phyloP scores from a whole-genome alignment of 495 filamentous ascomycete genomes.

The Tuber brumale region DNA sequence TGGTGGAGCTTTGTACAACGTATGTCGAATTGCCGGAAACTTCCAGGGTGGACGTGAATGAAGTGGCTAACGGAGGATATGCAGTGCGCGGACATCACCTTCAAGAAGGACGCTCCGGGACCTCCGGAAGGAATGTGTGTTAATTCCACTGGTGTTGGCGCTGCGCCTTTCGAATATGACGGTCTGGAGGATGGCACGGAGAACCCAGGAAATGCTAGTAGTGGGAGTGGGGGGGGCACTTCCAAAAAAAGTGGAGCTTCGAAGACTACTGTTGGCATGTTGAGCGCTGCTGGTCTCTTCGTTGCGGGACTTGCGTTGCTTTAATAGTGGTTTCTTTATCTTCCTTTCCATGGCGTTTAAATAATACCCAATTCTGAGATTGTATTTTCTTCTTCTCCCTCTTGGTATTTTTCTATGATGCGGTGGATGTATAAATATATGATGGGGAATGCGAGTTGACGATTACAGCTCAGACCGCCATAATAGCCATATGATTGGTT shows the following conservation, averaged over 20 bases:
- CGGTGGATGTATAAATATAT: neutral
- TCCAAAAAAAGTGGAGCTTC: neutral
- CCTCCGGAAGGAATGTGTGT: slow-evolving; percentile 44
- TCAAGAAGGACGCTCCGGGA: slow-evolving; percentile 46
- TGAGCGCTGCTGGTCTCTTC: neutral
- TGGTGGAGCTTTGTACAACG: slow-evolving; percentile 56
- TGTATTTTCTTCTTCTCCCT: neutral
- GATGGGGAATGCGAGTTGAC: neutral
- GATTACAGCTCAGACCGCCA: neutral
- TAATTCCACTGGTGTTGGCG: slow-evolving; percentile 46
- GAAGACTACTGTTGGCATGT: neutral
- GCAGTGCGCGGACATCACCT: slow-evolving; percentile 60
- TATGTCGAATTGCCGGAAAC: slow-evolving; percentile 34
- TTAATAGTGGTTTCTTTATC: slow-evolving; percentile 3
- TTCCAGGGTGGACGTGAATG: slow-evolving; percentile 10
- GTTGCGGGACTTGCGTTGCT: neutral
- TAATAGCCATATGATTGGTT: neutral
- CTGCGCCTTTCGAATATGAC: slow-evolving; percentile 25
- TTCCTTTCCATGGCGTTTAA: neutral
- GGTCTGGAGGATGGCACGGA: neutral
- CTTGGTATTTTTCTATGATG: neutral
- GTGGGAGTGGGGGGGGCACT: neutral
- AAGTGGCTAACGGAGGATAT: slow-evolving; percentile 20
- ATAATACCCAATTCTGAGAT: neutral
- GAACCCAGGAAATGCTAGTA: neutral